Evolutionary conservation across 148 eudicot species (phyloP), one percentile per base, ranked within the genome.

Genomic region (Camellia granthamiana): DNA sequence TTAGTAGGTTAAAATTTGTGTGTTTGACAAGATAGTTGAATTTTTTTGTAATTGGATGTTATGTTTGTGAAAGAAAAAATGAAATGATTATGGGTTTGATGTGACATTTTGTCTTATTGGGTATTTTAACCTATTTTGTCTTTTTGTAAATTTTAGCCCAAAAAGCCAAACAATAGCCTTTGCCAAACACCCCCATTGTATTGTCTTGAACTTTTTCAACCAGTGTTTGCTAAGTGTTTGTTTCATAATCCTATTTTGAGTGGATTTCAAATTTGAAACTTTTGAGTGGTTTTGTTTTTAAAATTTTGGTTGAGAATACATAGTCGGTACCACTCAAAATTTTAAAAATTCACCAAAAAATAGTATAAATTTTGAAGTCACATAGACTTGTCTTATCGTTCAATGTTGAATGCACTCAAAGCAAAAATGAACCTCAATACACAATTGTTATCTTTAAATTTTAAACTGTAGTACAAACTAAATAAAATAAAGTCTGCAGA

Each of bases 171-270:
- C 38, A 30, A 30, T 30, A 30, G 38, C 38, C 38, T 30, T 30
- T 30, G 38, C 38, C 38, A 30, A 30, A 30, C 38, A 0, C 38
- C 38, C 38, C 1, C 38, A 1, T 52, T 72, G 42, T 52, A 52
- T 13, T 42, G 21, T 72, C 18, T 72, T 11, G 59, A 23, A 19
- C 6, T 19, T 92, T 85, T 88, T 92, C 84, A 11, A 41, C 18
- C n/a, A 41, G 47, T 52, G 13, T 30, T 72, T 5, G 60, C 7
- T 19, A 71, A 46, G 58, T 38, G 15, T 49, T 74, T 41, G 64
- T 41, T 38, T 58, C 77, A 56, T 30, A 58, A 15, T 74, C 18
- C 51, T 58, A n/a, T 38, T 30, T 30, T 56, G 41, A 74, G 77
- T 46, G 16, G 6, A 30, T 58, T 54, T 72, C 11, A 30, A 16